Percentiles rank a stretch among this genome's conserved stretches.
phyloP scores from a whole-genome alignment of 495 filamentous ascomycete genomes.

The Hypoxylon fragiforme region DNA sequence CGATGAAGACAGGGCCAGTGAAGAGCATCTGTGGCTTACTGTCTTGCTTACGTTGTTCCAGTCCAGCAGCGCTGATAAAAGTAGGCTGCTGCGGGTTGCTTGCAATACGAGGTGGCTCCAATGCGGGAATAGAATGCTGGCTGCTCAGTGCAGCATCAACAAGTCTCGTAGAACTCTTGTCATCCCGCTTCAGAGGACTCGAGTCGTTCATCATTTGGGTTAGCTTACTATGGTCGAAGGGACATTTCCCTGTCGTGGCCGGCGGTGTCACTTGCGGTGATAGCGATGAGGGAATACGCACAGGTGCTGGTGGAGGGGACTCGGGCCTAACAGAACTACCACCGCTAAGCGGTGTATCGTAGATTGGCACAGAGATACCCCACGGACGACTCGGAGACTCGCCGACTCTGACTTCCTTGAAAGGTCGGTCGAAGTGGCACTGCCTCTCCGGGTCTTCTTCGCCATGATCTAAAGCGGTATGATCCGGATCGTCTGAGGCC shows the following conservation, averaged over 20 bases:
- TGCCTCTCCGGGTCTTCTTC: slow-evolving; percentile 54
- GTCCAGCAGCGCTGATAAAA: slow-evolving; percentile 44
- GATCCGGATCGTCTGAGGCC: slow-evolving; percentile 34
- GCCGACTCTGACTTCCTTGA: slow-evolving; percentile 82
- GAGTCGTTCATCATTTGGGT: slow-evolving; percentile 28
- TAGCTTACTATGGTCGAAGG: slow-evolving; percentile 52
- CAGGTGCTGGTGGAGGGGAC: slow-evolving; percentile 48
- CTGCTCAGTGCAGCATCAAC: slow-evolving; percentile 22
- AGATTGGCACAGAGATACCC: slow-evolving; percentile 78
- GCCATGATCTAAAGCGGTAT: slow-evolving; percentile 39
- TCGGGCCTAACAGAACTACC: slow-evolving; percentile 38
- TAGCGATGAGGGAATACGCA: slow-evolving; percentile 36
- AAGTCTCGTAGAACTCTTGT: slow-evolving; percentile 25
- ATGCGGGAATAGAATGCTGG: slow-evolving; percentile 26
- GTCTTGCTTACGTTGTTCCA: slow-evolving; percentile 31
- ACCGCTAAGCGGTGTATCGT: slow-evolving; percentile 38
- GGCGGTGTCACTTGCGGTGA: slow-evolving; percentile 24
- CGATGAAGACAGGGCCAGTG: slow-evolving; percentile 87
- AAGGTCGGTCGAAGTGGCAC: slow-evolving; percentile 73
- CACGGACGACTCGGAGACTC: slow-evolving; percentile 89
- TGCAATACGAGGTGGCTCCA: slow-evolving; percentile 12
- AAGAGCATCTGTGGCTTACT: slow-evolving; percentile 68
- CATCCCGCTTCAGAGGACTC: slow-evolving; percentile 26
- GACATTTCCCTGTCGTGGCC: slow-evolving; percentile 43
- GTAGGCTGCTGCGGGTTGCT: slow-evolving; percentile 37